Evolutionary conservation across 2,329 filamentous ascomycete species (phyloP).

Genomic region (Arthrocladium fulminans): DNA sequence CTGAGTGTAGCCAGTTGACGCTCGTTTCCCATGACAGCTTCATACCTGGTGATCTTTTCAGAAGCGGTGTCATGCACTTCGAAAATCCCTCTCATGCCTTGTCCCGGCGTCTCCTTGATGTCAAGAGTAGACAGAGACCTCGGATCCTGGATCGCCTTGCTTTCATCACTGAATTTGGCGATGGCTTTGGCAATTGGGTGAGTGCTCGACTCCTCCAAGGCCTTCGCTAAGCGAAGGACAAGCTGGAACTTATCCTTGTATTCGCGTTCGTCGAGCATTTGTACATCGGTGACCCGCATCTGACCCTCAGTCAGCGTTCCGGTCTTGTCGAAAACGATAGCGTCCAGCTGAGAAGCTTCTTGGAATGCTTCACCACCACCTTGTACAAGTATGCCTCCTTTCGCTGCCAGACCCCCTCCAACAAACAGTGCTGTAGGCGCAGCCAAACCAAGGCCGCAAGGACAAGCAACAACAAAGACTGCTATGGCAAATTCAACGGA

Average conservation of each 20-base stretch:
- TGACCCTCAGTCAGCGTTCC: slow-evolving; percentile 67
- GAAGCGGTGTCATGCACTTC: slow-evolving; percentile 23
- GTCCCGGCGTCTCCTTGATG: slow-evolving; percentile 48
- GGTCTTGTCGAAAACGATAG: slow-evolving; percentile 82
- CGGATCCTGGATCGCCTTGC: slow-evolving; percentile 6
- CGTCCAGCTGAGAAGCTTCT: slow-evolving; percentile 68
- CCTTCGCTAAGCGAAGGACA: slow-evolving; percentile 40
- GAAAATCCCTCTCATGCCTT: slow-evolving; percentile 49
- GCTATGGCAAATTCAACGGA: slow-evolving; percentile 63
- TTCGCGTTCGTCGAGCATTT: slow-evolving; percentile 29
- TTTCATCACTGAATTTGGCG: slow-evolving; percentile 37
- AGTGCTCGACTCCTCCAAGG: slow-evolving; percentile 50
- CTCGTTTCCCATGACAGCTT: slow-evolving; percentile 52
- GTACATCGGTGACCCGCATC: slow-evolving; percentile 46
- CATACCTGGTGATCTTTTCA: slow-evolving; percentile 27
- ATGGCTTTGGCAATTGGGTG: slow-evolving; percentile 53
- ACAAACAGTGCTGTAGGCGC: slow-evolving; percentile 82
- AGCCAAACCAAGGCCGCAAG: slow-evolving; percentile 75
- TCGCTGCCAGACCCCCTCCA: slow-evolving; percentile 68
- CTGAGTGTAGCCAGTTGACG: slow-evolving; percentile 34
- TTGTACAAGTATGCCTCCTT: slow-evolving; percentile 71
- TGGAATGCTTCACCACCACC: slow-evolving; percentile 80
- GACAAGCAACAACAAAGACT: slow-evolving; percentile 79
- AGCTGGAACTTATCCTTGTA: slow-evolving; percentile 24
- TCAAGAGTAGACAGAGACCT: slow-evolving; percentile 27